Evolutionary conservation across 768 basidiomycete genomes (phyloP).

Genomic region (Tulasnella sp.): DNA sequence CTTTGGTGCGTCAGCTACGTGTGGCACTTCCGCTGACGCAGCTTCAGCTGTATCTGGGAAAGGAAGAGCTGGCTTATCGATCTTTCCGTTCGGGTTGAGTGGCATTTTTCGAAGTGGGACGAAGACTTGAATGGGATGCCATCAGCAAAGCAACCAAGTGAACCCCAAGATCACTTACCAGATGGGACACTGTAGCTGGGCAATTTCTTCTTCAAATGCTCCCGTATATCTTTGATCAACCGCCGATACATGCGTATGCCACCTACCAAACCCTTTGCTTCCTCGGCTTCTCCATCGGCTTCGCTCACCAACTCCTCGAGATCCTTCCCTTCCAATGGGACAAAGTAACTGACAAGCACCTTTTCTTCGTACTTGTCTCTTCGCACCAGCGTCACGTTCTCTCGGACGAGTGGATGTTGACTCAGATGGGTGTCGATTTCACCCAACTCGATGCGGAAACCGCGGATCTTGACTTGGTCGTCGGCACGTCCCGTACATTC

Average conservation of each 20-base stretch:
- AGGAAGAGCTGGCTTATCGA: constrained; percentile 95
- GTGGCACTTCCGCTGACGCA: constrained; percentile 30
- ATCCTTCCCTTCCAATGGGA: constrained; percentile 60
- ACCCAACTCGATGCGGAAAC: constrained; percentile 95
- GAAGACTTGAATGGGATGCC: constrained; percentile 47
- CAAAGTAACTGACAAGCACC: constrained; percentile 94
- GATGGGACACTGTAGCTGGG: constrained; percentile 91
- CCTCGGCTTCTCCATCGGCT: constrained; percentile 38
- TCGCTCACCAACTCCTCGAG: constrained; percentile 50
- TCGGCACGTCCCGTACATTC: constrained; percentile 97
- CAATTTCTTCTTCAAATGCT: constrained; percentile 91
- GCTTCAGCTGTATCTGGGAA: constrained; percentile 90
- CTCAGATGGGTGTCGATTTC: constrained; percentile 96
- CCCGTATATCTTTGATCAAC: constrained; percentile 86
- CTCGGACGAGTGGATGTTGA: constrained; percentile 84
- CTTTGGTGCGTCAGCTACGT: constrained; percentile 33
- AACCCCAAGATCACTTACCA: constrained; percentile 37
- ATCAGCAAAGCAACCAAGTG: neutral
- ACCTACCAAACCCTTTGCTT: constrained; percentile 44
- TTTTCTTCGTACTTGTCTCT: constrained; percentile 99
- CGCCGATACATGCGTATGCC: constrained; percentile 77
- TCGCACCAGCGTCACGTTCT: constrained; percentile 93
- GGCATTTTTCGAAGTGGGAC: constrained; percentile 93
- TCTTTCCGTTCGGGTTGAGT: constrained; percentile 96
- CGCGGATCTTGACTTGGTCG: constrained; percentile 98